Evolutionary conservation across 2,329 filamentous ascomycete genomes (phyloP), one percentile per base, ranked within the genome.

Genomic region (Seiridium unicorne): DNA sequence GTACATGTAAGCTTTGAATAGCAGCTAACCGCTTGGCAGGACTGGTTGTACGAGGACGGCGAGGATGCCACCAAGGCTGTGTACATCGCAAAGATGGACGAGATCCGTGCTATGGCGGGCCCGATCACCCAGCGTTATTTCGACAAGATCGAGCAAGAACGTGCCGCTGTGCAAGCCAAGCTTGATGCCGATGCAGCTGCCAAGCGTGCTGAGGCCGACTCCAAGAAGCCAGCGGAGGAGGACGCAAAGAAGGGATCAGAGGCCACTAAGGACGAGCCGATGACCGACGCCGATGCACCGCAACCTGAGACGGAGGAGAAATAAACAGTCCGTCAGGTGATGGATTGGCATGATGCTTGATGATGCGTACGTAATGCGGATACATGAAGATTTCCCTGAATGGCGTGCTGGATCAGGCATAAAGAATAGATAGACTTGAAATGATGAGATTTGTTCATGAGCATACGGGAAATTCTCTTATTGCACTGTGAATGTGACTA

Each of bases 21-120:
- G 32, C 35, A n/a, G 32, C 44, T 58, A 40, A 32, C 34, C 34
- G 10, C 11, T 36, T 61, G 5, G 4, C n/a, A 98, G 94, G 93
- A 99, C 74, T 99, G 95, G 95, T 84, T 99, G 63, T 98, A 98
- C 77, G 94, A 97, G 58, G 95, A 98, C 59, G 95, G 95, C 62
- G 93, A 97, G 65, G 95, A 99, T 75, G 87, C 93, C 66, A 90
- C 90, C 71, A 98, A 98, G 84, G 93, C 91, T 58, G 86, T 95
- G 71, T 99, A 99, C 79, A 81, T 96, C 63, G 86, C 92, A 79
- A 99, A 98, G 87, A 89, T 95, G 77, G 95, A 98, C 64, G 95
- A 99, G 77, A 93, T 99, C 76, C 91, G 92, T 68, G 87, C 91
- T 67, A 85, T 97, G 70, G 91, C 93, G 51, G 95, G 93, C 13